Conservation (phyloP, 768 basidiomycete species). For the Tremella mesenterica region DNA sequence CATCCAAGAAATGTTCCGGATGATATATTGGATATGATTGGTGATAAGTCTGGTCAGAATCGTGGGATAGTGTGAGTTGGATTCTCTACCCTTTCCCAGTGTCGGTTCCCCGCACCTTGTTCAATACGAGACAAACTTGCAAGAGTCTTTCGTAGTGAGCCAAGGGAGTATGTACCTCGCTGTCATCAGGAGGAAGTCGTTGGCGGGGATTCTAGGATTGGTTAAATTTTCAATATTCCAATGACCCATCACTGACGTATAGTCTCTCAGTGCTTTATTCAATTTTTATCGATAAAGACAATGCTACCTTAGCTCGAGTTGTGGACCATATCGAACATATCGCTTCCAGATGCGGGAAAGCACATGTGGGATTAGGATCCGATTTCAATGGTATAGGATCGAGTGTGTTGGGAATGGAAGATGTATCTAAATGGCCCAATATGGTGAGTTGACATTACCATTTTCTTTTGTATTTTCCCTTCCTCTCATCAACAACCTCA, state of each 20-base stretch:
- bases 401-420: constrained; percentile 19
- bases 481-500: too few species aligned
- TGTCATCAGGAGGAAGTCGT: too few species aligned
- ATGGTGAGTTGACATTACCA: too few species aligned
- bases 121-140: neutral
- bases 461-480: too few species aligned
- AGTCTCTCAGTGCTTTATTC: constrained; percentile 16
- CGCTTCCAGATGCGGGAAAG: constrained; percentile 9
- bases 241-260: too few species aligned
- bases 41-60: constrained; percentile 9
- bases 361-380: constrained; percentile 15
- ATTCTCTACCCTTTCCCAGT: too few species aligned
- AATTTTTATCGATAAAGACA: constrained; percentile 12
- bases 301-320: constrained; percentile 12
- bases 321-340: constrained; percentile 27
- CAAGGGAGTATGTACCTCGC: too few species aligned
- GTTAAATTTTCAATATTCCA: too few species aligned
- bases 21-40: constrained; percentile 12
- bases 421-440: constrained; percentile 14
- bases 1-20: constrained; percentile 27
- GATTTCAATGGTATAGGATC: constrained; percentile 20
- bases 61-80: constrained; percentile 14
- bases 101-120: neutral
- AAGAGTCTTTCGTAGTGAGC: too few species aligned
- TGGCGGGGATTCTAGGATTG: too few species aligned